Percentiles rank a stretch among this genome's conserved stretches.
Evolutionary conservation across 495 filamentous ascomycete genomes (phyloP).

Genomic region (Patellaria atrata): DNA sequence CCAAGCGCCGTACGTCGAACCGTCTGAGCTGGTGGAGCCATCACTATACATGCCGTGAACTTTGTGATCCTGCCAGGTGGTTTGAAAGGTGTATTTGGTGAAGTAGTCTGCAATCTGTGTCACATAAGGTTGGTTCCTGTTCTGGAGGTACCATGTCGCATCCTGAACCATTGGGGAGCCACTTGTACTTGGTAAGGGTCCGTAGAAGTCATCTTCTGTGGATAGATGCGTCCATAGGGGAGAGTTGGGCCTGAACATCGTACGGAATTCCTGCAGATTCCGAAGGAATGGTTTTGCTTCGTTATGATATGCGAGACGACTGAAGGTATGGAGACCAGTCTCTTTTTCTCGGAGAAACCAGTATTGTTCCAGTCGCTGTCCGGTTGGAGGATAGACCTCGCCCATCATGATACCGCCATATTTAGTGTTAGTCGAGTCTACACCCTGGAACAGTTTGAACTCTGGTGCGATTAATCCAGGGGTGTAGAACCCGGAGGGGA

Average conservation of each 20-base stretch:
- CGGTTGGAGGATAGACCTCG: constrained; percentile 36
- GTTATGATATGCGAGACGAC: constrained; percentile 39
- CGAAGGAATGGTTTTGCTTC: constrained; percentile 36
- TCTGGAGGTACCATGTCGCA: constrained; percentile 41
- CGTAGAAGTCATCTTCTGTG: constrained; percentile 36
- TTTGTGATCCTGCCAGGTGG: constrained; percentile 37
- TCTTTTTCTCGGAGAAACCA: constrained; percentile 43
- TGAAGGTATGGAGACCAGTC: constrained; percentile 42
- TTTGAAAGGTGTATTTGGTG: constrained; percentile 43
- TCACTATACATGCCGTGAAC: constrained; percentile 42
- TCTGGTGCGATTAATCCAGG: constrained; percentile 33
- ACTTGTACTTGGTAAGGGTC: constrained; percentile 34
- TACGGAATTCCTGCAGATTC: constrained; percentile 41
- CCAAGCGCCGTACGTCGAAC: constrained; percentile 39
- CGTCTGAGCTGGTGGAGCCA: constrained; percentile 34
- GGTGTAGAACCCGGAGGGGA: constrained; percentile 38
- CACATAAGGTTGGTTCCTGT: constrained; percentile 36
- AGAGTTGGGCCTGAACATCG: constrained; percentile 40
- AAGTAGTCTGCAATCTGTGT: constrained; percentile 40
- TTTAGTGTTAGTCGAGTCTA: constrained; percentile 32
- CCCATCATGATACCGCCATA: constrained; percentile 39
- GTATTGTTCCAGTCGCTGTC: constrained; percentile 41
- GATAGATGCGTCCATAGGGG: constrained; percentile 41
- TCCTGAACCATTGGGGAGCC: constrained; percentile 39
- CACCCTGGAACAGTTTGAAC: constrained; percentile 34